Base-by-base conservation (phyloP, 495 filamentous ascomycete genomes). In the Thozetella sp. region DNA sequence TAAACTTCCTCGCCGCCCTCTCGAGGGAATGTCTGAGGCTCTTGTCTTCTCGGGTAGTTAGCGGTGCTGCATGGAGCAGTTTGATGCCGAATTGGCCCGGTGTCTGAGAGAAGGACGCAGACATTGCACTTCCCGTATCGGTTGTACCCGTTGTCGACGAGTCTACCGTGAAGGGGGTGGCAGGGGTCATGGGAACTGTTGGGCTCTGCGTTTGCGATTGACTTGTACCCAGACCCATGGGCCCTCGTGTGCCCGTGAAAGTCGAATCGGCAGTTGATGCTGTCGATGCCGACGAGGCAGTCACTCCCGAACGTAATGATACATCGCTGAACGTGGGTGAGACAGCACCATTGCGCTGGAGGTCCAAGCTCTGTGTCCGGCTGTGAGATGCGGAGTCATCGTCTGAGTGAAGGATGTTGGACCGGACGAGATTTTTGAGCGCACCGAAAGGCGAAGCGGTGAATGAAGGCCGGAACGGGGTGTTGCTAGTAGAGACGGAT, bases 1-100 rank as follows among this genome's bases (percentile, higher is more conserved):
- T 68, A 65, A 80, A 80, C 60, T 76, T 80, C 22, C 67, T 71
- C 30, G 75, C 73, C 24, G 78, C 76, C 63, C 76, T 80, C 25
- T 67, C 68, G 22, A 82, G 66, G 0, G 76, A 72, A 17, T 73
- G 66, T 2, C 64, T 61, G 20, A 81, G 64, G 15, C 66, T 65
- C 71, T 67, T 73, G 53, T 77, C 76, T n/a, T 75, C 74, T 15
- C 66, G 65, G 1, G 63, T 59, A 12, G 63, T 68, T 27, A 77
- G 54, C 2, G 70, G 54, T 20, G 64, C 66, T 9, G 75, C 64
- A 55, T 76, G 62, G 19, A 77, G 65, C 34, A 78, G 63, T 25
- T 62, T 71, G 30, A 76, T 61, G 22, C 78, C 77, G 46, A 78
- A 78, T n/a, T 68, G 59, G 24, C 64, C 67, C 13, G 70, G 53